Base-by-base conservation (phyloP, 768 basidiomycete genomes). In the Pulveroboletus sp. region DNA sequence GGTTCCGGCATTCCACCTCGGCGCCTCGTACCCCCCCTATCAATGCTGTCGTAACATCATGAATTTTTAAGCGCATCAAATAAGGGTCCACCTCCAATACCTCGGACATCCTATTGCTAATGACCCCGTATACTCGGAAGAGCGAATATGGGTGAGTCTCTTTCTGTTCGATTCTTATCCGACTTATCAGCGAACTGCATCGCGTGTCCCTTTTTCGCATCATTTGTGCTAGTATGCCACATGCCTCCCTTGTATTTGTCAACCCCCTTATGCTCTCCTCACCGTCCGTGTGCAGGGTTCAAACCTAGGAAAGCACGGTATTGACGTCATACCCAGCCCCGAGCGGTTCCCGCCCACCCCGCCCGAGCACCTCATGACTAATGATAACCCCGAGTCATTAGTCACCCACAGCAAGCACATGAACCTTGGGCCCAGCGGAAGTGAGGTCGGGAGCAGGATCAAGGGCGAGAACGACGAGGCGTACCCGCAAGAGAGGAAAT, bases 1-100 rank as follows among this genome's bases (percentile, higher is more conserved):
- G 18, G 7, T 15, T 40, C 18, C 14, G 41, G 41, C 39, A 39
- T 49, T n/a, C 8, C 17, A 21, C 15, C 15, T 32, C 9, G 37
- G 32, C 9, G 11, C 11, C 6, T 2, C 15, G 30, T 46, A 15
- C 30, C 28, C 31, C n/a, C 32, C 27, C 32, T 38, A 51, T 50
- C 46, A 13, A 52, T 8, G 24, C 44, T 60, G 45, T 24, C 30
- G 50, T 37, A 37, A 40, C 46, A 42, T 39, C 8, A 46, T 51
- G 21, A 36, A 30, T 27, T 38, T 41, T 18, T 2, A 57, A 96
- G 93, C 96, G 0, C 96, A 99, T 70, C 96, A 99, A 69, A 89
- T 98, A 50, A 81, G 96, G 43, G 95, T 99, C 4, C 96, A 99
- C 63, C 78, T 99, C 3, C 96, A 98, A 69, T 97, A 79, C 68